These are phyloP conservation scores for Aureobasidium mangrovei DNA, from an alignment of 2,329 filamentous ascomycete species.

Conservation along the genomic window DNA sequence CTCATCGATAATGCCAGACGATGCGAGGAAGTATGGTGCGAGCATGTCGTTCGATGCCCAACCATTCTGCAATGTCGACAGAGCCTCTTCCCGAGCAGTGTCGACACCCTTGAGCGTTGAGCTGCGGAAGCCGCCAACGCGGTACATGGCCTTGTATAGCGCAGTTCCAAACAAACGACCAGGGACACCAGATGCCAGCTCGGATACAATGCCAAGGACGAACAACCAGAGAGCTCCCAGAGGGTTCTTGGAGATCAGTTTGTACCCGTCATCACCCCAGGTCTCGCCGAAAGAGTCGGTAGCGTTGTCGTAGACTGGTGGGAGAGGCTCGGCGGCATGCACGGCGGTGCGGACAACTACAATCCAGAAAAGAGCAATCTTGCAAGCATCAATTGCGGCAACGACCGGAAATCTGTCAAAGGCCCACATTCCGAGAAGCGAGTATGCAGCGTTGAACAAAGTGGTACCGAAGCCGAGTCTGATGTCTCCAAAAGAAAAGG, in stretches of 20 bases:
- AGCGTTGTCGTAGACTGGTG: slow-evolving; percentile 5
- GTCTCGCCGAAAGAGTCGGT: slow-evolving; percentile 6
- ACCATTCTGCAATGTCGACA: slow-evolving; percentile 3
- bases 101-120: slow-evolving; percentile 9
- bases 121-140: slow-evolving; percentile 7
- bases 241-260: slow-evolving; percentile 8
- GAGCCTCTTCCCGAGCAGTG: slow-evolving; percentile 10
- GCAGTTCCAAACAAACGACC: slow-evolving; percentile 13
- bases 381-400: slow-evolving; percentile 3
- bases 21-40: slow-evolving; percentile 11
- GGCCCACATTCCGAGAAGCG: slow-evolving; percentile 8
- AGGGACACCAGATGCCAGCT: slow-evolving; percentile 13
- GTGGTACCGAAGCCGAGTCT: neutral
- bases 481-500: slow-evolving; percentile 6
- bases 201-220: slow-evolving; percentile 12
- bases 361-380: slow-evolving; percentile 13
- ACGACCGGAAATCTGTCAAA: neutral
- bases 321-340: slow-evolving; percentile 13
- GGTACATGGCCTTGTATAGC: slow-evolving; percentile 11
- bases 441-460: slow-evolving; percentile 9
- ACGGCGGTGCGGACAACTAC: slow-evolving; percentile 14
- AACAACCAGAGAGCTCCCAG: slow-evolving; percentile 11
- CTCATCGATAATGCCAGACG: neutral
- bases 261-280: slow-evolving; percentile 10
- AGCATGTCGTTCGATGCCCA: slow-evolving; percentile 13